These are phyloP conservation scores for Uronychia setigera DNA, from an alignment of 73 alveolate species.

Conservation along the genomic window DNA sequence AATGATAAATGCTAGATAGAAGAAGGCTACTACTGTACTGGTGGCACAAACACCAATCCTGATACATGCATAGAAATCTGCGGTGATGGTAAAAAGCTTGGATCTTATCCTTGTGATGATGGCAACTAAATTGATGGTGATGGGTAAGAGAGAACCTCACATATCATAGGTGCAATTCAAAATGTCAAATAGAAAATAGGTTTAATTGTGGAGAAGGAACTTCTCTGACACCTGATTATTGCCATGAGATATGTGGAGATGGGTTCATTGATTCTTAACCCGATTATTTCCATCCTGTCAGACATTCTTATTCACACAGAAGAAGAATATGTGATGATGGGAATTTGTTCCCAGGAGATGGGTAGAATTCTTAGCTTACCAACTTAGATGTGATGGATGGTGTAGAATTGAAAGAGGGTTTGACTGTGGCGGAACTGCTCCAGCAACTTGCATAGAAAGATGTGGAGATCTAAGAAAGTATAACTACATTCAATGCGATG, in stretches of 20 bases:
- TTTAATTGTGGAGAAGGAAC: constrained; percentile 36
- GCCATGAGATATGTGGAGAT: constrained; percentile 51
- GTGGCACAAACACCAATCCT: constrained; percentile 25
- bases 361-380: constrained; percentile 5
- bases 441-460: constrained; percentile 26
- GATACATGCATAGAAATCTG: constrained; percentile 57
- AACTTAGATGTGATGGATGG: constrained; percentile 26
- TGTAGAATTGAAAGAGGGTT: constrained; percentile 49
- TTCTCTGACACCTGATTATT: constrained; percentile 11
- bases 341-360: constrained; percentile 42
- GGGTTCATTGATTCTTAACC: constrained; percentile 25
- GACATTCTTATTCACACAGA: constrained; percentile 12
- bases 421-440: constrained; percentile 31
- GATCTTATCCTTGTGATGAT: constrained; percentile 49
- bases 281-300: constrained; percentile 10
- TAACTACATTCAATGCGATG: constrained; percentile 58
- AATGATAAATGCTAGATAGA: constrained; percentile 24
- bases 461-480: constrained; percentile 32
- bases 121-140: constrained; percentile 52
- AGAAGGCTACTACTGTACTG: constrained; percentile 30
- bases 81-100: constrained; percentile 56
- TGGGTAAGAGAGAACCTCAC: too few relatives aligned
- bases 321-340: constrained; percentile 58
- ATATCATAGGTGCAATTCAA: constrained; percentile 20
- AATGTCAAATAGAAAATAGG: constrained; percentile 33